Percentiles rank a stretch among this genome's conserved stretches.
Evolutionary conservation across 2,329 filamentous ascomycete genomes (phyloP).

Genomic region (Penicillium sp.): DNA sequence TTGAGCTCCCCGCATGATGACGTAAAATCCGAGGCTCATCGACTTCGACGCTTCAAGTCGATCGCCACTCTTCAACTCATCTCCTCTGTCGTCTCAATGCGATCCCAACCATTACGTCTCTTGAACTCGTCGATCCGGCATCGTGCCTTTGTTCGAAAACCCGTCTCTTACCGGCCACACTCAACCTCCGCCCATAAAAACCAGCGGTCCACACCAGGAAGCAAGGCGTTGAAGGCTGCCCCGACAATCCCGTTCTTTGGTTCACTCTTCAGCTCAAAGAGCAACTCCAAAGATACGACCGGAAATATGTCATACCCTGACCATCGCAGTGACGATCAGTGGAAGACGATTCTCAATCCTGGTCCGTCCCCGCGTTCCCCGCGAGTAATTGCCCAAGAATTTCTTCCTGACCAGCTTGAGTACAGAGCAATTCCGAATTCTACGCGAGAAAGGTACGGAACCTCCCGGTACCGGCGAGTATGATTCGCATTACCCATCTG

Average conservation of each 20-base stretch:
- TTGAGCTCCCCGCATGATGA: conserved; percentile 28
- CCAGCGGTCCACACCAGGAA: conserved; percentile 27
- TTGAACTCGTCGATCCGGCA: conserved; percentile 18
- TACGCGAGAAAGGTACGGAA: conserved; percentile 90
- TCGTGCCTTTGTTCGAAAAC: conserved; percentile 13
- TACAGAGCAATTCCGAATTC: conserved; percentile 93
- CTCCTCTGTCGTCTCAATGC: conserved; percentile 24
- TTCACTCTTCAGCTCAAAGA: conserved; percentile 64
- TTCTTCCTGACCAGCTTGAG: neutral
- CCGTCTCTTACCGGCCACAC: conserved; percentile 20
- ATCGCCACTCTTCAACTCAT: too few relatives aligned
- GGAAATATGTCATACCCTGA: conserved; percentile 61
- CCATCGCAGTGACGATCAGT: conserved; percentile 73
- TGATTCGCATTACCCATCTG: conserved; percentile 72
- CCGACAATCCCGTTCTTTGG: conserved; percentile 72
- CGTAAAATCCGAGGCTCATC: conserved; percentile 16
- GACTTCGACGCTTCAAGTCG: too few relatives aligned
- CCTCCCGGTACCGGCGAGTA: conserved; percentile 71
- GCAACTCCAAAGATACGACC: conserved; percentile 38
- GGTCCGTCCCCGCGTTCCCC: conserved; percentile 45
- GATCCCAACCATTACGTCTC: conserved; percentile 22
- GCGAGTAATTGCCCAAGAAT: neutral
- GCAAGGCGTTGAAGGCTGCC: conserved; percentile 55
- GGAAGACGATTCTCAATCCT: conserved; percentile 74
- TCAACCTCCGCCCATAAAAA: conserved; percentile 13